Evolutionary conservation across 2,329 filamentous ascomycete genomes (phyloP).

Genomic region (Nigrospora osmanthi): DNA sequence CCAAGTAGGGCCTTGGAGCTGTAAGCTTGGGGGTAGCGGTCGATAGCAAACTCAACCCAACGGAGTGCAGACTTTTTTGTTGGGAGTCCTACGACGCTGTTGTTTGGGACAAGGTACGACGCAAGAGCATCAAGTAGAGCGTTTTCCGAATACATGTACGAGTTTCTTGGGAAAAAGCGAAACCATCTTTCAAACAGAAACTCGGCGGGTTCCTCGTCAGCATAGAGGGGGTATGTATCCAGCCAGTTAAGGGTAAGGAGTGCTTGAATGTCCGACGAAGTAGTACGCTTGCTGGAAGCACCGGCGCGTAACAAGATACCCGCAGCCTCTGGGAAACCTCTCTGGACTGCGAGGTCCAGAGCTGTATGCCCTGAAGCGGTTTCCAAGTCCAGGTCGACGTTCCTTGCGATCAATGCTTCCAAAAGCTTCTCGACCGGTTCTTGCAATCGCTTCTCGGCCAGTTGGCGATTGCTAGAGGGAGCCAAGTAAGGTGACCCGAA

Average conservation of each 20-base stretch:
- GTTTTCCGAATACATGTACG: not conserved
- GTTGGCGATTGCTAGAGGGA: too few species aligned
- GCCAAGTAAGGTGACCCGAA: too few species aligned
- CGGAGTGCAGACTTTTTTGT: too few species aligned
- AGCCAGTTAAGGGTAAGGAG: not conserved
- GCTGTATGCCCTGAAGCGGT: not conserved
- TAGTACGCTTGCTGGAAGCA: not conserved
- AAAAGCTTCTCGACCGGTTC: not conserved
- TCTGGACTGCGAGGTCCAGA: not conserved
- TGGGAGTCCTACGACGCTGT: too few species aligned
- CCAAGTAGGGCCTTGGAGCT: not conserved
- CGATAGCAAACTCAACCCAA: not conserved
- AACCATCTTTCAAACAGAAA: not conserved
- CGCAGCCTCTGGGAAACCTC: too few species aligned
- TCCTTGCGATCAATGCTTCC: not conserved
- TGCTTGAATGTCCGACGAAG: not conserved
- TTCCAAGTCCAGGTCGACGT: not conserved
- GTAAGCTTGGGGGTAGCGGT: not conserved
- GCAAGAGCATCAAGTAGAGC: not conserved
- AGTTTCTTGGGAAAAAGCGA: not conserved
- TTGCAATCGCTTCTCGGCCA: too few species aligned
- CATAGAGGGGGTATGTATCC: fast-evolving
- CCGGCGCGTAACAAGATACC: not conserved
- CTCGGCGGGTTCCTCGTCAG: not conserved
- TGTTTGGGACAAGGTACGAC: too few species aligned